Base-by-base conservation (phyloP, 805 yeast genomes). In the Candida multigemmis region DNA sequence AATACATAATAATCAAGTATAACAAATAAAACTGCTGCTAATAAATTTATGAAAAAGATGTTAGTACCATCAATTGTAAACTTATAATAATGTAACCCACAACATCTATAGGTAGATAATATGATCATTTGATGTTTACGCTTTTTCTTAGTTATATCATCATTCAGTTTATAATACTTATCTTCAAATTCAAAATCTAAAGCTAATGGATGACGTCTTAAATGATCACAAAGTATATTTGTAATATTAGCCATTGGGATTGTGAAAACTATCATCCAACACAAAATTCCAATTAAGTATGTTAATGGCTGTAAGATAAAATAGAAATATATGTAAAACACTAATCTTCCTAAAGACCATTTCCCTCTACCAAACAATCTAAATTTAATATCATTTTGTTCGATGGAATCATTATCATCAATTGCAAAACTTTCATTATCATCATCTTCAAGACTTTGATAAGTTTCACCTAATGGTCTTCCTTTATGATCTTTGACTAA, bases 51-150 rank as follows among this genome's bases (percentile, higher is more conserved):
- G 48, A 91, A 80, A 41, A 91, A 82, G 31, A 89, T 81, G 51
- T 91, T 89, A 2, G 96, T 87, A 33, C 98, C 98, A 38, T 84
- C 96, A 25, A 91, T 83, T 0, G 98, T 91, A 53, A 83, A 87
- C 60, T 91, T 91, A 62, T 87, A 91, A 56, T 91, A 91, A 50
- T 86, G 95, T 49, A 74, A 68, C 1, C 97, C 97, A 37, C 85
- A 75, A 30, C 94, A 84, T 45, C 97, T 71, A 56, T 85, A 89
- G 1, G 97, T 87, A 54, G 96, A 86, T 21, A 91, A 62, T 26
- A 91, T 53, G 31, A 91, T 74, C 14, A 74, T 57, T 38, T 68
- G 74, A 42, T 72, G 68, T 25, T 73, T 63, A 25, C 66, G 35
- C 39, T 50, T 41, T 25, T 46, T 39, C 33, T 46, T 42, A 23